Evolutionary conservation across 192 early-diverging fungal genomes (phyloP), one percentile per base, ranked within the genome.

Genomic region (Dispira parvispora): DNA sequence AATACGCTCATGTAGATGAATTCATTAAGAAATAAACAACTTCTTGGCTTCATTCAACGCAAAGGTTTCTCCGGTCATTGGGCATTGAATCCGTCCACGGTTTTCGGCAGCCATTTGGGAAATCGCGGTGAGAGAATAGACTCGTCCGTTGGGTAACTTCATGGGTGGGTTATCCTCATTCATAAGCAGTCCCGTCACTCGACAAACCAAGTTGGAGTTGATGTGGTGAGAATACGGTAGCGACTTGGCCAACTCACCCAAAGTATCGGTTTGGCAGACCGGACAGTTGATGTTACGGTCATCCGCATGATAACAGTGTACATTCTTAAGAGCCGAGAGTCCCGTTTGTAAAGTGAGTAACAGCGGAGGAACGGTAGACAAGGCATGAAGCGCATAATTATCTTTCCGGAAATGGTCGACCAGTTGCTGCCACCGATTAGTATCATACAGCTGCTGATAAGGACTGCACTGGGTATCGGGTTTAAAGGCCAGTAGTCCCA

Each of bases 151-250:
- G 21, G 94, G 95, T 56, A 98, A 73, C 4, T 88, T 81, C 88
- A 99, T 86, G 0, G 95, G 95, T 50, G 87, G 83, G 68, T 99
- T 99, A 71, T 94, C 83, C 68, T 91, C 95, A 69, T 96, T 85
- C 89, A 99, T 98, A 28, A 92, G 91, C 45, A 84, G 80, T 20
- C 92, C 92, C 27, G 85, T 85, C 26, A 97, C 82, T 14, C 90
- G 79, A 72, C 95, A 98, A 21, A 99, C 95, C 27, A 98, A 74
- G 44, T 84, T 91, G 1, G 90, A 93, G 75, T 96, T 96, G 53
- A 92, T 88, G 68, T 96, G 95, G 73, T 98, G 94, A 46, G 89
- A 88, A 63, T 87, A 79, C 13, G 97, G 95, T 25, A 99, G 69
- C 5, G 79, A 75, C 62, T 87, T 71, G 3, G 97, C 93, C 61